Evolutionary conservation across 192 early-diverging fungal genomes (phyloP).

Genomic region (Mortierella antarctica): DNA sequence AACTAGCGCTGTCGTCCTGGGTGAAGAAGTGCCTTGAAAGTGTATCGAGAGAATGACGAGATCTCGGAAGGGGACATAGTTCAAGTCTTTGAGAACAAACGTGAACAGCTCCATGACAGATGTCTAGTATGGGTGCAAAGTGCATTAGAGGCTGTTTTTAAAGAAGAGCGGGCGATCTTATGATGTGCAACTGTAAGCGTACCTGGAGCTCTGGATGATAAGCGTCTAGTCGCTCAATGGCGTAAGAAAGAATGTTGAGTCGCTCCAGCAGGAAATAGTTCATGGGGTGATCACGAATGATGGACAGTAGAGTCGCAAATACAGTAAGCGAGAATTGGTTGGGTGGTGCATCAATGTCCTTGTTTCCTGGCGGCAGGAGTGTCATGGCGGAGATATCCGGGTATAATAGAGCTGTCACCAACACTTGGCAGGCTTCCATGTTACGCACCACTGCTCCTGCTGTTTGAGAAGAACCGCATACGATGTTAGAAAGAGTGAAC

Average conservation of each 20-base stretch:
- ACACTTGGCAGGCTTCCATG: conserved; percentile 59
- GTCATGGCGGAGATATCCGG: conserved; percentile 46
- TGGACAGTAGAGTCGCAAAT: conserved; percentile 41
- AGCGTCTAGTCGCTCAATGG: conserved; percentile 65
- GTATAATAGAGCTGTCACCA: conserved; percentile 56
- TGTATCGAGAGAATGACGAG: conserved; percentile 63
- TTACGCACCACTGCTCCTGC: conserved; percentile 62
- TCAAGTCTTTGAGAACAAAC: conserved; percentile 66
- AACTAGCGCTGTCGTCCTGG: conserved; percentile 58
- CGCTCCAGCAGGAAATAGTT: conserved; percentile 70
- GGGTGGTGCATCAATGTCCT: conserved; percentile 25
- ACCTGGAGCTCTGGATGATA: conserved; percentile 59
- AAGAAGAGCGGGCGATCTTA: not conserved
- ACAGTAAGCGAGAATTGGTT: conserved; percentile 45
- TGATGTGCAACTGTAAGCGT: not conserved
- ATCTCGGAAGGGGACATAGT: conserved; percentile 73
- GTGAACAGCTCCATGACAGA: conserved; percentile 63
- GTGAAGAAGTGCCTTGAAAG: conserved; percentile 64
- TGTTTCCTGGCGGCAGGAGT: conserved; percentile 29
- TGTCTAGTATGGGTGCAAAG: conserved; percentile 16
- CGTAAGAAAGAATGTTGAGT: conserved; percentile 58
- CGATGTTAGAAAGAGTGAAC: conserved; percentile 1
- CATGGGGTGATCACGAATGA: conserved; percentile 61
- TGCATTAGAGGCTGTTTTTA: not conserved
- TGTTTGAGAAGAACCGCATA: conserved; percentile 1